These are phyloP conservation scores for Solanum hybrid DNA, from an alignment of 305 asterid genomes.

Conservation along the genomic window DNA sequence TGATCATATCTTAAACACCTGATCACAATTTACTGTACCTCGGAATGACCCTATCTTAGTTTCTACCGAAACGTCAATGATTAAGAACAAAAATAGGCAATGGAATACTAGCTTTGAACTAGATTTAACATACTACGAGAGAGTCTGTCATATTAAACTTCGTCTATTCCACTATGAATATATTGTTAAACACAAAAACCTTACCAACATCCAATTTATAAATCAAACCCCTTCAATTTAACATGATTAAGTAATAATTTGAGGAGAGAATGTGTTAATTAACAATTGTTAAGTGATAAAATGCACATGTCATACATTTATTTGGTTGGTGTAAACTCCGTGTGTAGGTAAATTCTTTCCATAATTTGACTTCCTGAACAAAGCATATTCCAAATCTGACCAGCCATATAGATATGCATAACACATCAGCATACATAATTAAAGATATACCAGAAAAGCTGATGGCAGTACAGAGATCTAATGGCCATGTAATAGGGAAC, in stretches of 20 bases:
- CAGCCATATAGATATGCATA: constrained; percentile 1
- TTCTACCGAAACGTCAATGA: neutral
- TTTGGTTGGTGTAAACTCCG: neutral
- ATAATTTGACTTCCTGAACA: neutral
- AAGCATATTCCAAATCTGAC: neutral
- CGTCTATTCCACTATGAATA: neutral
- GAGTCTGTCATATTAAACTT: neutral
- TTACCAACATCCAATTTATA: neutral
- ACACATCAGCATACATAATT: neutral
- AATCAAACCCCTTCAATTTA: neutral
- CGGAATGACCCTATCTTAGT: neutral
- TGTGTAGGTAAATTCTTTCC: neutral
- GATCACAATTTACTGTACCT: neutral
- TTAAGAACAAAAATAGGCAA: neutral
- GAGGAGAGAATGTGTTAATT: neutral
- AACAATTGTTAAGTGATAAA: neutral
- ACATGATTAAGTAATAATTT: neutral
- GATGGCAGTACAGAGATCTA: neutral
- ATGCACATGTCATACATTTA: neutral
- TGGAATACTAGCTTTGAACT: neutral
- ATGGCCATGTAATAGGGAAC: neutral
- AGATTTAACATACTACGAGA: neutral
- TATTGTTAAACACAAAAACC: neutral
- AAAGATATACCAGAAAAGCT: neutral
- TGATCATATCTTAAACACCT: neutral